Base-by-base conservation (phyloP, 192 early-diverging fungal genomes). In the Coemansia sp. region DNA sequence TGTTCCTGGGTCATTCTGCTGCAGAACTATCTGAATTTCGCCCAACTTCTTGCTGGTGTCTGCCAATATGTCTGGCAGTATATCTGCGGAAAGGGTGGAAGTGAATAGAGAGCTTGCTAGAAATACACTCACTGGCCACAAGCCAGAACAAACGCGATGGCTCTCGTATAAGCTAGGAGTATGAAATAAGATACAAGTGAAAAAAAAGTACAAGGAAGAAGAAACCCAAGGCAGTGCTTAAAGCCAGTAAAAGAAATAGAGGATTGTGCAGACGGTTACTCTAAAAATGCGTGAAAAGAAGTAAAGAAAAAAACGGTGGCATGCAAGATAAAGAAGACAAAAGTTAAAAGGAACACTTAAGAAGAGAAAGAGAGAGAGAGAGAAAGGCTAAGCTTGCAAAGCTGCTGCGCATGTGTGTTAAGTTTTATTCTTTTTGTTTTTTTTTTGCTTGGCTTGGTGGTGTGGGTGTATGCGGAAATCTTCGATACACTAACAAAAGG, bases 1-100 rank as follows among this genome's bases (percentile, higher is more conserved):
- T 7, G 38, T 59, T 59, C 57, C 25, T 59, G 57, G 57, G 38
- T 14, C 57, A 59, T 59, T 59, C 12, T 54, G 19, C 51, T 54
- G 19, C 44, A 3, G 7, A 9, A 12, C 5, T 54, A 6, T 25
- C 14, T 20, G 51, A 54, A 54, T 54, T 54, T 17, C 22, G 16
- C 5, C 48, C n/a, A 17, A 17, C 48, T 13, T 50, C 5, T 50
- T 32, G 32, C 32, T 32, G 32, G 32, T 2, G 32, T 1, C 32
- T 32, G 32, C 32, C 32, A 32, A 4, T 32, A 32, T 32, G 2
- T 32, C 32, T 32, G 32, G 32, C 32, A 32, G 32, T 32, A 32
- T 32, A 32, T 32, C 32, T 32, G 32, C 32, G 32, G 1, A 4
- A 32, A 4, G 4, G 2, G 32, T 32, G 32, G 32, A 32, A 32